Evolutionary conservation across 2,329 filamentous ascomycete genomes (phyloP).

Genomic region (Triangularia setosa): DNA sequence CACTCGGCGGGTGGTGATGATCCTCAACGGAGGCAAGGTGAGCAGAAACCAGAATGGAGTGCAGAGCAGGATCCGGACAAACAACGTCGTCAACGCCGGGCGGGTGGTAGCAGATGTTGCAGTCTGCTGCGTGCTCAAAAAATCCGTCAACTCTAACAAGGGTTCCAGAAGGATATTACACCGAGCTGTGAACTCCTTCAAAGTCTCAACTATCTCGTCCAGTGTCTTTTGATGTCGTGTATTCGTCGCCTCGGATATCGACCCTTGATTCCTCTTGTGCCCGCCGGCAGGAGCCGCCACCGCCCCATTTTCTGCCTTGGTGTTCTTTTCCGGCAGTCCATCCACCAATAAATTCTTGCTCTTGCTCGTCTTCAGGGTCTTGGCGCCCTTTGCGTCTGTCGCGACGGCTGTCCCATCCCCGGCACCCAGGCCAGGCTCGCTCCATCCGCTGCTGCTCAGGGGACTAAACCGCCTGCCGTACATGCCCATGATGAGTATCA

Average conservation of each 20-base stretch:
- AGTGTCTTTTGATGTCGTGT: constrained; percentile 87
- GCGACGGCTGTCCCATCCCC: constrained; percentile 30
- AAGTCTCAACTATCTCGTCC: constrained; percentile 92
- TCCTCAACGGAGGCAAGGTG: constrained; percentile 74
- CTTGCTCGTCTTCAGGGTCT: constrained; percentile 23
- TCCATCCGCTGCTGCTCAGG: constrained; percentile 77
- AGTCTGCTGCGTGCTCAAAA: constrained; percentile 84
- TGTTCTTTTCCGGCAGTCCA: constrained; percentile 24
- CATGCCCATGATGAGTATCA: constrained; percentile 82
- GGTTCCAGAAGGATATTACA: constrained; percentile 93
- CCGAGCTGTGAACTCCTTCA: constrained; percentile 83
- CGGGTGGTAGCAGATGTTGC: constrained; percentile 87
- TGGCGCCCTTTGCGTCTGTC: constrained; percentile 23
- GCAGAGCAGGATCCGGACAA: constrained; percentile 82
- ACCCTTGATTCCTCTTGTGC: constrained; percentile 38
- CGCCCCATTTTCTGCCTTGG: constrained; percentile 29
- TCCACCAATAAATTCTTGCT: constrained; percentile 30
- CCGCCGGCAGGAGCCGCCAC: constrained; percentile 25
- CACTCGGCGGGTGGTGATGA: constrained; percentile 83
- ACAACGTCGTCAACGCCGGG: constrained; percentile 83
- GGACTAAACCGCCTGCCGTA: constrained; percentile 87
- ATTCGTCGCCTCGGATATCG: constrained; percentile 55
- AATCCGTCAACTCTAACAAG: constrained; percentile 83
- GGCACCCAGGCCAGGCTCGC: constrained; percentile 41
- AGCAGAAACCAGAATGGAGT: constrained; percentile 84